Percentiles rank a stretch among this genome's conserved stretches.
Evolutionary conservation across 2,329 filamentous ascomycete genomes (phyloP).

Genomic region (Fusarium nisikadoi): DNA sequence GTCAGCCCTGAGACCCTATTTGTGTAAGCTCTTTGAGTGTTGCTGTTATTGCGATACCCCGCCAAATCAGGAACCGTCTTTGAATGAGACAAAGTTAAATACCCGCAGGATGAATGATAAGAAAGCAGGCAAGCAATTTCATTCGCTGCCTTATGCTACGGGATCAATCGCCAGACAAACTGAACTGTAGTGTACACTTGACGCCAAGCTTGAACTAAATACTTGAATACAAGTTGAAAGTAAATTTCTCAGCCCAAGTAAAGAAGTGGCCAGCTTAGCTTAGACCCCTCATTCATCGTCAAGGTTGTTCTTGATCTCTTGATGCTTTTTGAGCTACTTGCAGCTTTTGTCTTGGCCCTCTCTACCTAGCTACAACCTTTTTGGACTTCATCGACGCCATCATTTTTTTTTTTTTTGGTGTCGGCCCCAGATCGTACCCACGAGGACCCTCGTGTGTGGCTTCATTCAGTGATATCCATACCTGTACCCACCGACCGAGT

Average conservation of each 20-base stretch:
- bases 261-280: conserved; percentile 4
- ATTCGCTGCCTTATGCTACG: conserved; percentile 36
- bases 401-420: conserved; percentile 18
- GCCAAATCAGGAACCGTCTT: conserved; percentile 18
- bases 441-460: conserved; percentile 19
- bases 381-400: conserved; percentile 38
- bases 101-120: conserved; percentile 37
- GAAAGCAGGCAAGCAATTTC: background rate
- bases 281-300: conserved; percentile 27
- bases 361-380: conserved; percentile 25
- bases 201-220: conserved; percentile 24
- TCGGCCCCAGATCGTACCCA: conserved; percentile 38
- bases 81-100: background rate
- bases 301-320: conserved; percentile 25
- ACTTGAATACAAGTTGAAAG: conserved; percentile 1
- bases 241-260: conserved; percentile 2
- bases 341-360: conserved; percentile 32
- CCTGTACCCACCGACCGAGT: conserved; percentile 4
- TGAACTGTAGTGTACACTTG: conserved; percentile 11
- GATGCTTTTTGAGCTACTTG: conserved; percentile 28
- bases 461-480: conserved; percentile 21
- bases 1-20: conserved; percentile 1
- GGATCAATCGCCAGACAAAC: conserved; percentile 21
- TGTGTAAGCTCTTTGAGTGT: conserved; percentile 1
- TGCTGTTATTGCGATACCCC: conserved; percentile 8